These are phyloP conservation scores for Poterioochromonas sp. DNA, from an alignment of 352 stramenopile genomes.

Conservation along the genomic window DNA sequence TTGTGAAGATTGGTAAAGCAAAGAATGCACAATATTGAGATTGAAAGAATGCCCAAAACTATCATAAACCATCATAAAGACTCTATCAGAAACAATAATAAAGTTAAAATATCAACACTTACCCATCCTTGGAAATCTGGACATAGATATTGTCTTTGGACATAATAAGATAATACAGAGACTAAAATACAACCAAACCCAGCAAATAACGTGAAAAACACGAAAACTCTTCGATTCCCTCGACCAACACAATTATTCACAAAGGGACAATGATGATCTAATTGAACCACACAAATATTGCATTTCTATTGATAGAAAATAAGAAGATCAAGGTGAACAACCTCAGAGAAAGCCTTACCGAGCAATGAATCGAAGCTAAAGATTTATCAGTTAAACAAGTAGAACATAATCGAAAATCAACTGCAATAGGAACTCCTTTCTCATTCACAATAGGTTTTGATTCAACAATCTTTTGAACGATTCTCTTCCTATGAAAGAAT, in stretches of 20 bases:
- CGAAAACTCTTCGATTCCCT: constrained; percentile 43
- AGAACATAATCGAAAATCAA: constrained; percentile 8
- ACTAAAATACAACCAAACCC: not conserved
- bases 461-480: constrained; percentile 4
- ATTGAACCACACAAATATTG: constrained; percentile 24
- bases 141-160: not conserved
- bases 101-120: not conserved
- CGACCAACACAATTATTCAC: constrained; percentile 47
- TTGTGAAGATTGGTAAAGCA: not conserved
- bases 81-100: not conserved
- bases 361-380: constrained; percentile 8
- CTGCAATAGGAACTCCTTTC: not conserved
- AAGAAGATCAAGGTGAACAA: not conserved
- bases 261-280: constrained; percentile 49
- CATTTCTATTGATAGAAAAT: constrained; percentile 16
- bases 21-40: not conserved
- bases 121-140: not conserved
- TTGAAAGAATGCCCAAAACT: not conserved
- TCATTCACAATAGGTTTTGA: not conserved
- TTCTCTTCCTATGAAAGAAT: not conserved
- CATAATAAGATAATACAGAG: not conserved
- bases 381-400: constrained; percentile 32
- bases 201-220: constrained; percentile 42
- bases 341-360: not conserved
- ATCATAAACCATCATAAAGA: not conserved